These are phyloP conservation scores for Paecilomyces variotii DNA, from an alignment of 2,329 filamentous ascomycete genomes.

Conservation along the genomic window DNA sequence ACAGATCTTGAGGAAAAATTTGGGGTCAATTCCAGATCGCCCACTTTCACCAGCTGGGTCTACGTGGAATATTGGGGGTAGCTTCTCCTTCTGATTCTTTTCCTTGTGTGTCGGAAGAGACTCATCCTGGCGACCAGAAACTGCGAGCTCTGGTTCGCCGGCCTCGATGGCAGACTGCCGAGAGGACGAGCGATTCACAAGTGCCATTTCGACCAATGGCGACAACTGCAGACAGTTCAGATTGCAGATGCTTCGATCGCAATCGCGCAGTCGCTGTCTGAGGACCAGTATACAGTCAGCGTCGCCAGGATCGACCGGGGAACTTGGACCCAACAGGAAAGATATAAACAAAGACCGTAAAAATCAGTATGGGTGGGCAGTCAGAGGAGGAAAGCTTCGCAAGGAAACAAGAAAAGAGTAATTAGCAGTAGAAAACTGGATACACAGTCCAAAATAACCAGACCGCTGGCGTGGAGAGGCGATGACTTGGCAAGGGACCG, in stretches of 20 bases:
- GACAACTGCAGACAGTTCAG: not conserved
- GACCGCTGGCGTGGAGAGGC: not conserved
- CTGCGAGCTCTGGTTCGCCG: not conserved
- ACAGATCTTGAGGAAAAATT: slow-evolving; percentile 56
- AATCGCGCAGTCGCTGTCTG: not conserved
- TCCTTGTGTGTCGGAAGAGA: not conserved
- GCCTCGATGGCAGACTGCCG: not conserved
- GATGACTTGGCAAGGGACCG: not conserved
- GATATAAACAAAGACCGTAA: not conserved
- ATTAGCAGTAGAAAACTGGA: not conserved
- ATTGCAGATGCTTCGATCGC: not conserved
- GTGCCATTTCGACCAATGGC: not conserved
- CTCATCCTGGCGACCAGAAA: not conserved
- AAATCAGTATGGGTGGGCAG: not conserved
- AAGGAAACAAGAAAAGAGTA: not conserved
- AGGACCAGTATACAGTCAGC: not conserved
- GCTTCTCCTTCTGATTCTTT: not conserved
- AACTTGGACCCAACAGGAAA: not conserved
- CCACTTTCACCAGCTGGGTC: slow-evolving; percentile 56
- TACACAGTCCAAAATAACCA: not conserved
- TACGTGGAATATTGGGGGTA: slow-evolving; percentile 18
- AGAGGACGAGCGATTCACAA: not conserved
- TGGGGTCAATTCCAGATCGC: slow-evolving; percentile 55
- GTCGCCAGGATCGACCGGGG: not conserved
- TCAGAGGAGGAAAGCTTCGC: not conserved